These are phyloP conservation scores for Xylariomycetidae sp. DNA, from an alignment of 2,329 filamentous ascomycete genomes.

Conservation along the genomic window DNA sequence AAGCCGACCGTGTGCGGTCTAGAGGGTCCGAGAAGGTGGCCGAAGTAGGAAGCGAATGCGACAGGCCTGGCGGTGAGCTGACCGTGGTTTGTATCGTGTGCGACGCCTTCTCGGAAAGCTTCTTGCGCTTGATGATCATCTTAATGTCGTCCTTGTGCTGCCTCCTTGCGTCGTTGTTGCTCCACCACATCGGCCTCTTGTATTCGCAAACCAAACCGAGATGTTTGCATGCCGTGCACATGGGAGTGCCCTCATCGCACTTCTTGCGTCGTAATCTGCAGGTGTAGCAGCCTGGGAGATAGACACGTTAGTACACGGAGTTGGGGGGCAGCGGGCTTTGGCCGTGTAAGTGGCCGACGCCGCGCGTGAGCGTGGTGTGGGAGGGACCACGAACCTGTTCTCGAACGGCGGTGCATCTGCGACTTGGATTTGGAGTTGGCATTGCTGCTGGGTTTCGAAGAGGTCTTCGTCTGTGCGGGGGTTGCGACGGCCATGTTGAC, in stretches of 20 bases:
- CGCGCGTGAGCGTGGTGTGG: constrained; percentile 12
- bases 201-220: constrained; percentile 90
- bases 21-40: constrained; percentile 72
- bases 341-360: constrained; percentile 14
- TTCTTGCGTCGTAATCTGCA: constrained; percentile 63
- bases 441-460: constrained; percentile 45
- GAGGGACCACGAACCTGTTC: constrained; percentile 68
- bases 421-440: constrained; percentile 60
- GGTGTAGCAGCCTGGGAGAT: constrained; percentile 59
- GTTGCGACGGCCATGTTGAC: constrained; percentile 58
- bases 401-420: constrained; percentile 90
- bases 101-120: constrained; percentile 79
- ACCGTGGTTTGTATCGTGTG: constrained; percentile 49
- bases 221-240: constrained; percentile 61
- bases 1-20: constrained; percentile 67
- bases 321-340: constrained; percentile 1
- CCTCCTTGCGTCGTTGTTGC: constrained; percentile 79
- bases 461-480: constrained; percentile 52
- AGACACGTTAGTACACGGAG: constrained; percentile 17
- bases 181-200: constrained; percentile 96
- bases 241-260: constrained; percentile 59
- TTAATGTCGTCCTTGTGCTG: constrained; percentile 94
- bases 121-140: constrained; percentile 94
- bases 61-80: constrained; percentile 69
- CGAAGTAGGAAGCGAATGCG: constrained; percentile 75